phyloP scores from a whole-genome alignment of 202 grass and related monocot species.

The Schoenoplectus tabernaemontani region DNA sequence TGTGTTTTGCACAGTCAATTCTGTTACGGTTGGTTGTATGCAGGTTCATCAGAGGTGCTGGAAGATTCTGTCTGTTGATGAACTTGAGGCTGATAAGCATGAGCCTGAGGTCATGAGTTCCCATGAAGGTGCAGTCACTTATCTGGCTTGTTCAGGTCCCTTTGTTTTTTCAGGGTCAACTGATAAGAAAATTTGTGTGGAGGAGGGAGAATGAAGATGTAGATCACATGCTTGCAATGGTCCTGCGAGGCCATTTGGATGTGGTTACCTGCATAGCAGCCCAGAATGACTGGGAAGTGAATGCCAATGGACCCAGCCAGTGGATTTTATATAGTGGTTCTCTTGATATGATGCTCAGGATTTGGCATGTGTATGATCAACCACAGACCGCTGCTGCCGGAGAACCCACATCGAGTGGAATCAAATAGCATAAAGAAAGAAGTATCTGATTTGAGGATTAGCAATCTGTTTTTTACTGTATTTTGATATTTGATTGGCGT shows the following conservation, averaged over 20 bases:
- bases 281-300: background rate
- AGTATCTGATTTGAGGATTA: background rate
- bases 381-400: background rate
- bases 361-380: slow-evolving; percentile 29
- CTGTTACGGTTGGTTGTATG: no score
- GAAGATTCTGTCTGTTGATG: no score
- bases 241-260: slow-evolving; percentile 25
- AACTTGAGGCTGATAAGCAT: background rate
- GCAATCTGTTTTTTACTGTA: background rate
- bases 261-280: slow-evolving; percentile 26
- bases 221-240: background rate
- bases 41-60: no score
- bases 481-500: background rate
- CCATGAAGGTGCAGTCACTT: slow-evolving; percentile 26
- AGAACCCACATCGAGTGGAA: no score
- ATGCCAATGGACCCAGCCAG: no score
- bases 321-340: slow-evolving; percentile 34
- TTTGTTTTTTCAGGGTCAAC: slow-evolving; percentile 30
- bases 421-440: background rate
- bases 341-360: slow-evolving; percentile 31
- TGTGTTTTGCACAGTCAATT: no score
- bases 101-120: slow-evolving; percentile 10
- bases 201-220: background rate
- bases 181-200: slow-evolving; percentile 33
- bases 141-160: slow-evolving; percentile 12